Percentiles rank a stretch among this genome's conserved stretches.
phyloP scores from a whole-genome alignment of 495 filamentous ascomycete species.

The Penicillium herquei region DNA sequence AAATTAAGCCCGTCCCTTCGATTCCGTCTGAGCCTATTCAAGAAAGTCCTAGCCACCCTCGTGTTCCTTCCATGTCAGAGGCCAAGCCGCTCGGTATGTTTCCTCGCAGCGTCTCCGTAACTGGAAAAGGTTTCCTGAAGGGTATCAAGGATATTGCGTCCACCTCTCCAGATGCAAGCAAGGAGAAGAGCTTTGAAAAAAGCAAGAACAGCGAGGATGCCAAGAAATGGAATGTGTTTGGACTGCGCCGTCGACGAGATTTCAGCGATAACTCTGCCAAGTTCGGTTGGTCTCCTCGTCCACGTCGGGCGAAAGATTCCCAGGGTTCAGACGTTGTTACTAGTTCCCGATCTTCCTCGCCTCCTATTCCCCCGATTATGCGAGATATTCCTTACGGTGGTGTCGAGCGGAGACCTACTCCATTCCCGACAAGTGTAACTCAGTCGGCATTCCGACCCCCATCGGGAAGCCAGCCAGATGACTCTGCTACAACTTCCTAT shows the following conservation, averaged over 20 bases:
- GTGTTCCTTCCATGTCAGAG: background rate
- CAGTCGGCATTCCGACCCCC: background rate
- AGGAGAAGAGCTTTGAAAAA: background rate
- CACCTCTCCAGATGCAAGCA: background rate
- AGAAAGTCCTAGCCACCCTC: background rate
- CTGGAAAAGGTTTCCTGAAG: constrained; percentile 9
- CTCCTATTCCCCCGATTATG: constrained; percentile 16
- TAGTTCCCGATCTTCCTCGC: constrained; percentile 15
- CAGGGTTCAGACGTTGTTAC: background rate
- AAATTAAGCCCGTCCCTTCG: background rate
- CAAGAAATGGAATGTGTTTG: constrained; percentile 25
- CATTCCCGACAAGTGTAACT: background rate
- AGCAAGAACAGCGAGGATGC: constrained; percentile 7
- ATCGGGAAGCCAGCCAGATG: background rate
- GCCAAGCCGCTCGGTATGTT: background rate
- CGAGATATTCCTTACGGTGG: background rate
- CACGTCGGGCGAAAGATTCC: constrained; percentile 6
- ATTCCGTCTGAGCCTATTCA: too few relatives aligned
- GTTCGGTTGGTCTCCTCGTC: constrained; percentile 12
- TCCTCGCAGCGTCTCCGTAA: constrained; percentile 11
- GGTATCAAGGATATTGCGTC: background rate
- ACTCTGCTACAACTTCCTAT: background rate
- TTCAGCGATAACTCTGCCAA: constrained; percentile 12
- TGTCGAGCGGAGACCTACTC: background rate
- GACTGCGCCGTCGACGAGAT: constrained; percentile 23